These are phyloP conservation scores for Henckelia pumila DNA, from an alignment of 257 asterid genomes.

Conservation along the genomic window DNA sequence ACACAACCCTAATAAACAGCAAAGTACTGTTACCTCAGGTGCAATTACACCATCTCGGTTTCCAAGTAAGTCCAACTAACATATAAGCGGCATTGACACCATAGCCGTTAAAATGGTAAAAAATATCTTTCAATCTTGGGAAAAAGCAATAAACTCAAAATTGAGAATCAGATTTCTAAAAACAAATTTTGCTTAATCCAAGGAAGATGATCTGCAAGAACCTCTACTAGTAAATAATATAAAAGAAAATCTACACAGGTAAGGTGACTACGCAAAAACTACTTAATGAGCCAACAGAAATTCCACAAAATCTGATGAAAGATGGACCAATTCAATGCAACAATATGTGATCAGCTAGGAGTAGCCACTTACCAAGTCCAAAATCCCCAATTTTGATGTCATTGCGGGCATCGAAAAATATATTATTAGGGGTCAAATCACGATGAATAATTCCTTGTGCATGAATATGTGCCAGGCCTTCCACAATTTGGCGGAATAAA, in stretches of 20 bases:
- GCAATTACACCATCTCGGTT: conserved; percentile 8
- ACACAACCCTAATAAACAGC: not conserved
- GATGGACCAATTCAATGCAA: too few species aligned
- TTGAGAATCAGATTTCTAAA: not conserved
- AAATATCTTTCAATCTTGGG: too few species aligned
- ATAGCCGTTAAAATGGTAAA: conserved; percentile 8
- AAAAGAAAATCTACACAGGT: too few species aligned
- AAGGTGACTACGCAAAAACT: too few species aligned
- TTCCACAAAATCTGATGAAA: too few species aligned
- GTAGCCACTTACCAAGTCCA: conserved; percentile 84
- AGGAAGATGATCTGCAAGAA: too few species aligned
- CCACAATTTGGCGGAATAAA: conserved; percentile 90
- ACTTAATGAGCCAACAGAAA: too few species aligned
- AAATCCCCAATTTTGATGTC: conserved; percentile 98
- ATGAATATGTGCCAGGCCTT: conserved; percentile 93
- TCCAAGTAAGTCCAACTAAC: not conserved
- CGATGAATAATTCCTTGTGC: conserved; percentile 98
- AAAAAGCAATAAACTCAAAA: not conserved
- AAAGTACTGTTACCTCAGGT: conserved; percentile 10
- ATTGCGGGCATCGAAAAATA: conserved; percentile 92
- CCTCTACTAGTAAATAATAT: too few species aligned
- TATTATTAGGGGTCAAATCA: conserved; percentile 92
- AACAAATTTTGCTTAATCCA: too few species aligned
- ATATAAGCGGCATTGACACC: conserved; percentile 7
- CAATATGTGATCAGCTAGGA: conserved; percentile 6